Conservation (phyloP, 177 flowering plant genomes). For the Vitis hybrid region DNA sequence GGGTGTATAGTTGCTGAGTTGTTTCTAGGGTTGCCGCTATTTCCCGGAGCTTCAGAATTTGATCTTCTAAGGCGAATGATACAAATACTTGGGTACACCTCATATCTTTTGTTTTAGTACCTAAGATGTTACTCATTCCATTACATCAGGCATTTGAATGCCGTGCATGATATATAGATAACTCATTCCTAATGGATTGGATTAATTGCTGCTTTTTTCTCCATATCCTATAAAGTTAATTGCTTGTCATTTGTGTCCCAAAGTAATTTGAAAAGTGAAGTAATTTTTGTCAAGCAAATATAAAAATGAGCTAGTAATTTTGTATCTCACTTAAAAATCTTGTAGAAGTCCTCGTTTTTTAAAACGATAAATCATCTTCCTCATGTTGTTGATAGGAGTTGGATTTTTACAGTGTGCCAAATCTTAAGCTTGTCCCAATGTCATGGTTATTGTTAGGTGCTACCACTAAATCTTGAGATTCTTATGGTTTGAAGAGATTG, state of each 20-base stretch:
- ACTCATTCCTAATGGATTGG: neutral
- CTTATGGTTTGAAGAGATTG: neutral
- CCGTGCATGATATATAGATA: neutral
- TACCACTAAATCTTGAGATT: neutral
- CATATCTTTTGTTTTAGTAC: neutral
- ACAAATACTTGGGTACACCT: constrained; percentile 75
- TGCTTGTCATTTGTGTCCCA: no score
- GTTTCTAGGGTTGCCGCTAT: constrained; percentile 90
- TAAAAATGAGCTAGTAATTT: no score
- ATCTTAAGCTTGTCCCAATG: neutral
- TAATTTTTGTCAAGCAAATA: no score
- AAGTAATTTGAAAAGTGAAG: no score
- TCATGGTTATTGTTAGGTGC: neutral
- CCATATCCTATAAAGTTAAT: no score
- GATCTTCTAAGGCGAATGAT: constrained; percentile 93
- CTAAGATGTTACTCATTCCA: neutral
- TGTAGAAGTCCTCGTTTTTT: no score
- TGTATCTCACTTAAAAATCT: no score
- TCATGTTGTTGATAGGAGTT: no score
- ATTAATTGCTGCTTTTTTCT: no score
- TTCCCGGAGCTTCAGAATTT: constrained; percentile 98
- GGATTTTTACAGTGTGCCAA: no score
- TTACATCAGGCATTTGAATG: neutral
- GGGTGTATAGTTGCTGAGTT: constrained; percentile 98
- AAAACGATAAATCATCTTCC: neutral